Evolutionary conservation across 108 stramenopile species (phyloP).

Genomic region (Ochromonas danica): DNA sequence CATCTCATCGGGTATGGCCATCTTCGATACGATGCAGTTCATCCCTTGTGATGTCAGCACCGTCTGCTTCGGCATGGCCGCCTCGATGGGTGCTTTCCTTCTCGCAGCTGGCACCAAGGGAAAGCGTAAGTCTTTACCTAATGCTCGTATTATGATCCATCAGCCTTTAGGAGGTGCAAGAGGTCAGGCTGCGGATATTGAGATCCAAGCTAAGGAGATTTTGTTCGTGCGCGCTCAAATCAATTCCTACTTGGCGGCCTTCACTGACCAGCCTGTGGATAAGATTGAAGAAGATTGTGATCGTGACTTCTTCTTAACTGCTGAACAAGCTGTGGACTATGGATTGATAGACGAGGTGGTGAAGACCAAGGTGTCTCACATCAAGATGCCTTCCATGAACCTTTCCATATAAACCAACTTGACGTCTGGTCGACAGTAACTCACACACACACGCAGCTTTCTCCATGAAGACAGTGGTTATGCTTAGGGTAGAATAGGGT

Average conservation of each 20-base stretch:
- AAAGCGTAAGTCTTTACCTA: slow-evolving; percentile 81
- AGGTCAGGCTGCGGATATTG: slow-evolving; percentile 91
- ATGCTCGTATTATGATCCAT: slow-evolving; percentile 95
- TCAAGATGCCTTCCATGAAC: slow-evolving; percentile 32
- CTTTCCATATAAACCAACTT: not conserved
- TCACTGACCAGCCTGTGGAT: slow-evolving; percentile 81
- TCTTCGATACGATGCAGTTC: slow-evolving; percentile 95
- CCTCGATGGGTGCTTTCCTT: slow-evolving; percentile 91
- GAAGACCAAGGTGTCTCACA: slow-evolving; percentile 80
- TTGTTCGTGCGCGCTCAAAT: slow-evolving; percentile 79
- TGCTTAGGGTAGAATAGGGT: not conserved
- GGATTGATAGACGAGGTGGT: slow-evolving; percentile 95
- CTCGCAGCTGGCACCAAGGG: slow-evolving; percentile 82
- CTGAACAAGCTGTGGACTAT: slow-evolving; percentile 87
- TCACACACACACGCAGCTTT: too few species aligned
- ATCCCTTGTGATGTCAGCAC: slow-evolving; percentile 90
- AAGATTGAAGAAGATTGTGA: slow-evolving; percentile 93
- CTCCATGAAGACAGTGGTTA: too few species aligned
- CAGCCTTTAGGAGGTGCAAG: slow-evolving; percentile 94
- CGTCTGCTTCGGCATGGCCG: slow-evolving; percentile 96
- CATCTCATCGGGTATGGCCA: slow-evolving; percentile 85
- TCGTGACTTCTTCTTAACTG: slow-evolving; percentile 94
- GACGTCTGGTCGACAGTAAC: too few species aligned
- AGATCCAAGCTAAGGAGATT: slow-evolving; percentile 96
- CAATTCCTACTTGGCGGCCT: slow-evolving; percentile 86